These are phyloP conservation scores for Colletotrichum australisinense DNA, from an alignment of 2,329 filamentous ascomycete species.

Conservation along the genomic window DNA sequence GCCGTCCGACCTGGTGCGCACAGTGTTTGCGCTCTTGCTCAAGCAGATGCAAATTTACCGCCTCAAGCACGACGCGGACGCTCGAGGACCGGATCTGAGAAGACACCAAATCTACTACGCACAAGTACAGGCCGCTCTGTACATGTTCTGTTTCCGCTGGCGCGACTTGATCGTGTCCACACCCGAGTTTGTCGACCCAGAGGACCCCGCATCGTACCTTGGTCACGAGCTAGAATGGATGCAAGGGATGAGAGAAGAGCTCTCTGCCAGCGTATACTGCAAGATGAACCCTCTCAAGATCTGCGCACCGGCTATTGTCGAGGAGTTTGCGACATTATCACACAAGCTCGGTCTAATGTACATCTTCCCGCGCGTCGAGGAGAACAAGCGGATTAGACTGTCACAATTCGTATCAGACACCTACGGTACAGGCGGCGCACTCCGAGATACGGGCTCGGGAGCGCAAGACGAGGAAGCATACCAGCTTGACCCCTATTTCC, in stretches of 20 bases:
- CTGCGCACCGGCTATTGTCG: constrained; percentile 89
- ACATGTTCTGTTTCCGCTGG: constrained; percentile 99
- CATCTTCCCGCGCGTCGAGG: constrained; percentile 87
- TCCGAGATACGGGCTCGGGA: constrained; percentile 64
- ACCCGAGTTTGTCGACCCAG: constrained; percentile 70
- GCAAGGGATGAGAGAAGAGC: constrained; percentile 76
- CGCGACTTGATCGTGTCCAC: constrained; percentile 81
- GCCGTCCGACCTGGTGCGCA: constrained; percentile 78
- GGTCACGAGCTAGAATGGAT: constrained; percentile 84
- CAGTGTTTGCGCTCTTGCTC: constrained; percentile 84
- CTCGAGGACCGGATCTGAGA: constrained; percentile 86
- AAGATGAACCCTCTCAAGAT: constrained; percentile 95
- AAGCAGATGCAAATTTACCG: constrained; percentile 82
- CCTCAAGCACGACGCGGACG: constrained; percentile 76
- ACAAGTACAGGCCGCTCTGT: constrained; percentile 87
- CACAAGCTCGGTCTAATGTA: constrained; percentile 90
- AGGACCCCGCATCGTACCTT: constrained; percentile 69
- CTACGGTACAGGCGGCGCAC: constrained; percentile 65
- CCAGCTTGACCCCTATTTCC: constrained; percentile 94
- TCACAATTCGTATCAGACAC: constrained; percentile 73
- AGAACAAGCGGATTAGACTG: constrained; percentile 89
- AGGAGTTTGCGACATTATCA: constrained; percentile 90
- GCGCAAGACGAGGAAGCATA: constrained; percentile 80
- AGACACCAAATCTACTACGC: constrained; percentile 89
- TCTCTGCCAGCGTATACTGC: constrained; percentile 84